phyloP scores from a whole-genome alignment of 2,329 filamentous ascomycete species.

The Fusarium liriodendri region DNA sequence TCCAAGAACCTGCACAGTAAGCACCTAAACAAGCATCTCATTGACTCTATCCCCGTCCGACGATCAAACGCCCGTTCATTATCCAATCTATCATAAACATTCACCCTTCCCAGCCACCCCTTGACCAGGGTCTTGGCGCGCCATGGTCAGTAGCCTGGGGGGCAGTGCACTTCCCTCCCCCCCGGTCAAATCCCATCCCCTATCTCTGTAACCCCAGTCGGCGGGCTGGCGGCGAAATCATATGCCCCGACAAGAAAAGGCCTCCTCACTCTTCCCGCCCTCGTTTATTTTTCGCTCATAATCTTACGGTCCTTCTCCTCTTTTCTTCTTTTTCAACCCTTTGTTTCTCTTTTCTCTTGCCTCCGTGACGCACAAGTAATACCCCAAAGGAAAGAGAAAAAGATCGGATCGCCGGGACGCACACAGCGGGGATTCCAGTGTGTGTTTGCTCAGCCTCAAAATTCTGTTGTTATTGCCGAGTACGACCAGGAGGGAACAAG shows the following conservation, averaged over 20 bases:
- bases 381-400: neutral
- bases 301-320: neutral
- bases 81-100: slow-evolving; percentile 5
- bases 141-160: slow-evolving; percentile 14
- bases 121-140: slow-evolving; percentile 36
- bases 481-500: neutral
- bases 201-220: neutral
- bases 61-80: neutral
- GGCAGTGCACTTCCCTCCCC: slow-evolving; percentile 14
- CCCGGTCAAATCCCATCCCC: neutral
- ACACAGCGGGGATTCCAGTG: neutral
- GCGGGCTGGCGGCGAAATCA: neutral
- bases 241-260: neutral
- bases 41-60: neutral
- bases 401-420: neutral
- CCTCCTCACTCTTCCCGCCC: neutral
- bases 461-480: neutral
- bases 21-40: too few species aligned
- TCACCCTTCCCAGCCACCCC: slow-evolving; percentile 1
- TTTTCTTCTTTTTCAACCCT: neutral
- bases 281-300: neutral
- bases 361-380: neutral
- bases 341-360: neutral
- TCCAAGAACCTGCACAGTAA: neutral
- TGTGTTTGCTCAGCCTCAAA: slow-evolving; percentile 1